Evolutionary conservation across 2,329 filamentous ascomycete species (phyloP).

Genomic region (Cladobotryum protrusum): DNA sequence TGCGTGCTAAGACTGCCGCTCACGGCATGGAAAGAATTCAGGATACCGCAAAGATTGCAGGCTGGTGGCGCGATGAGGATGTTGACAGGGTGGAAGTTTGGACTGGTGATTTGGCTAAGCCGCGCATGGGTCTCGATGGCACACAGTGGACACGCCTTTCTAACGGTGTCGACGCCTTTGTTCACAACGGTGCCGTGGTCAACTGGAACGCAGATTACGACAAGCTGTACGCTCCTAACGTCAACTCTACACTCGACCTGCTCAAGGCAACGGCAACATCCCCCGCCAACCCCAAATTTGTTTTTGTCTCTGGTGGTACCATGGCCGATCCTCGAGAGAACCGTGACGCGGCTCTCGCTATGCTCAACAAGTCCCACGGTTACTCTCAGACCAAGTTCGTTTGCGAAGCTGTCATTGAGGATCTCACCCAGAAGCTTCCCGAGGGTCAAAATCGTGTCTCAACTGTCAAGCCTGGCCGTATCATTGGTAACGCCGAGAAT

Average conservation of each 20-base stretch:
- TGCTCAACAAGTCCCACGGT: constrained; percentile 3
- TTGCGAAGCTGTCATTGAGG: constrained; percentile 15
- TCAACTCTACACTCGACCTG: constrained; percentile 33
- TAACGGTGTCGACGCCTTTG: constrained; percentile 62
- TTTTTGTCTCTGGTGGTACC: constrained; percentile 19
- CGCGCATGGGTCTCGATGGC: not conserved
- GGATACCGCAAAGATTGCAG: constrained; percentile 5
- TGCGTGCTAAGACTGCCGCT: constrained; percentile 2
- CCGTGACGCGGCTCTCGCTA: too few relatives aligned
- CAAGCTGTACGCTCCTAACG: constrained; percentile 66
- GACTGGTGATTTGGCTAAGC: constrained; percentile 1
- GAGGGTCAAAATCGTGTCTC: constrained; percentile 11
- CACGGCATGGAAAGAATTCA: constrained; percentile 3
- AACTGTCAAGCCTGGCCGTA: constrained; percentile 18
- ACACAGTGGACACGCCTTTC: constrained; percentile 1
- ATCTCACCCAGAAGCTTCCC: not conserved
- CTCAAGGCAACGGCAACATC: constrained; percentile 13
- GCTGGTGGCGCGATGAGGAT: constrained; percentile 5
- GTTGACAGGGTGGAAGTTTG: constrained; percentile 3
- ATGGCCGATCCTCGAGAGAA: constrained; percentile 1
- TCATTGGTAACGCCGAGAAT: constrained; percentile 14
- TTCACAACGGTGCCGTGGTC: constrained; percentile 76
- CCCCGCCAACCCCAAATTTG: constrained; percentile 14
- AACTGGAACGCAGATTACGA: constrained; percentile 79
- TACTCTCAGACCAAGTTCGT: constrained; percentile 21